phyloP scores from a whole-genome alignment of 2,329 filamentous ascomycete genomes.

The Clathrospora elynae region DNA sequence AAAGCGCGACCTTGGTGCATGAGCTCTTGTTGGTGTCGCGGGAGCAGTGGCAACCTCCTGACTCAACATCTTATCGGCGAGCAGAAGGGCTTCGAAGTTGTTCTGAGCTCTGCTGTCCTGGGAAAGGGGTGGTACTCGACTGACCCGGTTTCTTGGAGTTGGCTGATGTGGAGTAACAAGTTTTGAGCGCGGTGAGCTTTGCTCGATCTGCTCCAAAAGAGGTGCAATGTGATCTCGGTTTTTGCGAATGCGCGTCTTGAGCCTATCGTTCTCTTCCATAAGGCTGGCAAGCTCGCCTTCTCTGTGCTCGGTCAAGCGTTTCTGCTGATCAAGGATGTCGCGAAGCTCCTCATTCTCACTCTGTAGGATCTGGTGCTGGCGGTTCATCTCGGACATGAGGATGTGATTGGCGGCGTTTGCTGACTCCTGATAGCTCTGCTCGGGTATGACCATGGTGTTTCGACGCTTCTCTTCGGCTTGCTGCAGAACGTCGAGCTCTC shows the following conservation, averaged over 20 bases:
- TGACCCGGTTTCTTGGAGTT: conserved; percentile 47
- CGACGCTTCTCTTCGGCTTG: conserved; percentile 71
- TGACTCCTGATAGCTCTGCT: conserved; percentile 60
- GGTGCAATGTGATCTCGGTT: conserved; percentile 83
- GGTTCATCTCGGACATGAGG: conserved; percentile 53
- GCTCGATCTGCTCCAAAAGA: conserved; percentile 57
- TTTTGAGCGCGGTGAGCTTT: conserved; percentile 66
- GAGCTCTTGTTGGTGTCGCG: conserved; percentile 65
- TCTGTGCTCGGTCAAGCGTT: conserved; percentile 77
- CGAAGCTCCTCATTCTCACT: conserved; percentile 68
- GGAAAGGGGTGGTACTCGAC: conserved; percentile 49
- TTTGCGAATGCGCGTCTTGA: conserved; percentile 83
- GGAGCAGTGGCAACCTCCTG: conserved; percentile 77
- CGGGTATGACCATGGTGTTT: conserved; percentile 58
- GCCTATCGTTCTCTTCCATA: conserved; percentile 74
- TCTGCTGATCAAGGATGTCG: conserved; percentile 71
- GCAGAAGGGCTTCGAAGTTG: conserved; percentile 76
- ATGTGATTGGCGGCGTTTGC: conserved; percentile 61
- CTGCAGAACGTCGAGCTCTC: conserved; percentile 84
- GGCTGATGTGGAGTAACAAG: conserved; percentile 62
- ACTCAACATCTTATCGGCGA: conserved; percentile 75
- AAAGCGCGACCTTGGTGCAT: conserved; percentile 56
- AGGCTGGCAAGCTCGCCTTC: conserved; percentile 73
- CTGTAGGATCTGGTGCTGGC: conserved; percentile 67
- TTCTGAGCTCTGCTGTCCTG: conserved; percentile 58